These are phyloP conservation scores for Solanum neorickii DNA, from an alignment of 257 asterid species.

Conservation along the genomic window DNA sequence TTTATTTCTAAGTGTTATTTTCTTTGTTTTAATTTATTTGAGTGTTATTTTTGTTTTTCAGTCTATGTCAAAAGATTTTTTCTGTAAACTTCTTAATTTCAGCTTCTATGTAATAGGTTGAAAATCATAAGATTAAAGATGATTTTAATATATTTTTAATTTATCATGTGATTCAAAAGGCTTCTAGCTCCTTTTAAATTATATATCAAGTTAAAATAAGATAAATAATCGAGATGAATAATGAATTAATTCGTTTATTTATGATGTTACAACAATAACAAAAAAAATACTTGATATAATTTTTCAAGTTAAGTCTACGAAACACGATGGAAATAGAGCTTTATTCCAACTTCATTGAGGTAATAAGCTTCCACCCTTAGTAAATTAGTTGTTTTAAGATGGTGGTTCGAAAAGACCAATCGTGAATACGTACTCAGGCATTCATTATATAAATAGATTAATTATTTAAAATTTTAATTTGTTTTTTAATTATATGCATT, in stretches of 20 bases:
- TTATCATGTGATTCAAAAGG: too few relatives aligned
- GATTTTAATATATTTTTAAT: too few relatives aligned
- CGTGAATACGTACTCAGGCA: too few relatives aligned
- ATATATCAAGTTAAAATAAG: not conserved
- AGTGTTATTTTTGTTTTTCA: too few relatives aligned
- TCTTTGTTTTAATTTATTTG: too few relatives aligned
- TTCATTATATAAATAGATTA: too few relatives aligned
- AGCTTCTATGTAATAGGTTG: too few relatives aligned
- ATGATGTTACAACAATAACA: not conserved
- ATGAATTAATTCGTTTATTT: too few relatives aligned
- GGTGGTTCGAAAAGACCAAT: not conserved
- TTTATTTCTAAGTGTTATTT: not conserved
- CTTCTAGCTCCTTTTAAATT: not conserved
- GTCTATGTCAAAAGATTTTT: not conserved
- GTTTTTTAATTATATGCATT: too few relatives aligned
- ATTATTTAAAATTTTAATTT: too few relatives aligned
- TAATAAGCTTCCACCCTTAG: not conserved
- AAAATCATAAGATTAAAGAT: not conserved
- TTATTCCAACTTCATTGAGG: not conserved
- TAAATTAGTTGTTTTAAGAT: not conserved
- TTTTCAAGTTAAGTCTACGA: not conserved
- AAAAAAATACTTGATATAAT: too few relatives aligned
- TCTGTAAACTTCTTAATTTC: too few relatives aligned
- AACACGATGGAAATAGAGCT: not conserved
- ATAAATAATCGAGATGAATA: accelerated